Percentiles rank a stretch among this genome's conserved stretches.
Conservation (phyloP, 2,329 filamentous ascomycete species). For the Sphaerulina vaccinii region DNA sequence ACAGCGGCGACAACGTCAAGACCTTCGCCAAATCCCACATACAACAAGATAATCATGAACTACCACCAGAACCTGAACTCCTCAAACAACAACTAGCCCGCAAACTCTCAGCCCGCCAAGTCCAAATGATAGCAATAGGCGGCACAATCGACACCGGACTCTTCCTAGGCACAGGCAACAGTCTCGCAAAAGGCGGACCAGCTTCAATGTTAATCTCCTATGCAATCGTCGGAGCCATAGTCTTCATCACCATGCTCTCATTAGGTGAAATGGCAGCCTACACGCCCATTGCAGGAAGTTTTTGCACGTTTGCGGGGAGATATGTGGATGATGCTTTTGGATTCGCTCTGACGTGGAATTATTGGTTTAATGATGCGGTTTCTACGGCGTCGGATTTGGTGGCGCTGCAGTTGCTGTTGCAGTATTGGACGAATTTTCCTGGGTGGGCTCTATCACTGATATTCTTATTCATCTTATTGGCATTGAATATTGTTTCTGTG, state of each 20-base stretch:
- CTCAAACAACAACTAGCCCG: slow-evolving; percentile 44
- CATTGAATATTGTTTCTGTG: slow-evolving; percentile 54
- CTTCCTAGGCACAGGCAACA: slow-evolving; percentile 62
- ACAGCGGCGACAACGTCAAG: background rate
- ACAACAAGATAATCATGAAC: slow-evolving; percentile 13
- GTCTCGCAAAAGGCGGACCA: slow-evolving; percentile 53
- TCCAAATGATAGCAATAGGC: slow-evolving; percentile 67
- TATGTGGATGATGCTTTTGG: slow-evolving; percentile 75
- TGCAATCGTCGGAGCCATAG: slow-evolving; percentile 65
- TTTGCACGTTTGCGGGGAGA: slow-evolving; percentile 59
- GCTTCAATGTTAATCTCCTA: slow-evolving; percentile 70
- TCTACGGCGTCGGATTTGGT: slow-evolving; percentile 61
- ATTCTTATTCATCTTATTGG: slow-evolving; percentile 58
- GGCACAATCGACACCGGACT: slow-evolving; percentile 46
- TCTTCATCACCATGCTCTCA: slow-evolving; percentile 77
- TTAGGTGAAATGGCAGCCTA: slow-evolving; percentile 83
- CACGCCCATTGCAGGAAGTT: slow-evolving; percentile 73
- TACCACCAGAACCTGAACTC: slow-evolving; percentile 14
- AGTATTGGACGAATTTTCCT: slow-evolving; percentile 64
- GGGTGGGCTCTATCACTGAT: slow-evolving; percentile 64
- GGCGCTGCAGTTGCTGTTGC: slow-evolving; percentile 56
- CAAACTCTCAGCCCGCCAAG: slow-evolving; percentile 55
- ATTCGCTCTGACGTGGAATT: slow-evolving; percentile 66
- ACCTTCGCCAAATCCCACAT: background rate
- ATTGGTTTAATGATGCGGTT: slow-evolving; percentile 67